Evolutionary conservation across 208 protist species (phyloP).

Genomic region (Crithidia brevicula): DNA sequence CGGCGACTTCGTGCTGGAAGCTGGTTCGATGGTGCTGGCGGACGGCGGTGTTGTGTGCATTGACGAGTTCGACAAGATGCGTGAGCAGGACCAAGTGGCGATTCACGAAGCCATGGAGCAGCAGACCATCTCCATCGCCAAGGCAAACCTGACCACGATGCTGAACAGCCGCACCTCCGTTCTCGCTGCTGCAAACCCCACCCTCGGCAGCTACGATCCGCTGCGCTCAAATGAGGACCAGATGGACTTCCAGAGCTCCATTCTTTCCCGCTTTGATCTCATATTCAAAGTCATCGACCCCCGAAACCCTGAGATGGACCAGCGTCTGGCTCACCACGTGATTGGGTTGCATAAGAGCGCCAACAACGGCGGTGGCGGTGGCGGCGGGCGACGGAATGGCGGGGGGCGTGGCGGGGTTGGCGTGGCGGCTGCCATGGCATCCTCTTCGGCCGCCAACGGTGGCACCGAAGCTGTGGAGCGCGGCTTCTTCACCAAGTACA

Average conservation of each 20-base stretch:
- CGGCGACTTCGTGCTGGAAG: conserved; percentile 99
- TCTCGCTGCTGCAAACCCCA: conserved; percentile 99
- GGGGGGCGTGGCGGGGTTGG: not conserved
- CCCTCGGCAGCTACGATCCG: conserved; percentile 95
- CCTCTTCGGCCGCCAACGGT: conserved; percentile 24
- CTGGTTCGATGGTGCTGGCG: conserved; percentile 99
- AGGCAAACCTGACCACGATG: conserved; percentile 99
- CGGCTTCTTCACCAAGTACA: conserved; percentile 95
- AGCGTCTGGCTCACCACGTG: conserved; percentile 96
- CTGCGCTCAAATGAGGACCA: conserved; percentile 89
- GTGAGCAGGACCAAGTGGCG: conserved; percentile 97
- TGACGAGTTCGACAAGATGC: conserved; percentile 99
- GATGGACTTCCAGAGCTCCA: conserved; percentile 98
- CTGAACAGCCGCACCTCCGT: conserved; percentile 99
- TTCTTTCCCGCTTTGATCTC: conserved; percentile 99
- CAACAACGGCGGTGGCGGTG: conserved; percentile 20
- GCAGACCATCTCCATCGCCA: conserved; percentile 99
- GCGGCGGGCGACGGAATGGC: conserved; percentile 40
- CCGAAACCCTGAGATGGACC: conserved; percentile 93
- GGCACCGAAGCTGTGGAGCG: conserved; percentile 49
- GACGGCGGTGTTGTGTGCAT: conserved; percentile 99
- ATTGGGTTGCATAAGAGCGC: conserved; percentile 96
- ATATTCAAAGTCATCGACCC: conserved; percentile 99
- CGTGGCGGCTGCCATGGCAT: conserved; percentile 57
- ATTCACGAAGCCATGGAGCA: conserved; percentile 99